phyloP scores from a whole-genome alignment of 176 grass and related monocot species.

The Aechmea fasciata region DNA sequence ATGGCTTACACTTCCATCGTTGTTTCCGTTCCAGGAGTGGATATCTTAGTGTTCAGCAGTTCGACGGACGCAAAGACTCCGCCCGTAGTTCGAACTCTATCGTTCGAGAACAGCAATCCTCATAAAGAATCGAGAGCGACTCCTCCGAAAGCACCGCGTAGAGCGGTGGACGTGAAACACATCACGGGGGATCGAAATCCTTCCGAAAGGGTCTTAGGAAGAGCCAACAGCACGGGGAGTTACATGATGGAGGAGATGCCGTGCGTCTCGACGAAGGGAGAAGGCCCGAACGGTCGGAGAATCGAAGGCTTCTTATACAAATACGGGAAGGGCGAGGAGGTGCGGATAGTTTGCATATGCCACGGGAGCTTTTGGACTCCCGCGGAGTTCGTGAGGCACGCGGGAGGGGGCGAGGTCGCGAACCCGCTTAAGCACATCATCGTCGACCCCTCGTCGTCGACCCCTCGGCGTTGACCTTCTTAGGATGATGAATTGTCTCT shows the following conservation, averaged over 20 bases:
- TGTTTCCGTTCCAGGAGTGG: not conserved
- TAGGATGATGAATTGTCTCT: conserved; percentile 25
- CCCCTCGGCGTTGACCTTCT: conserved; percentile 34
- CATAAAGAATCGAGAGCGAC: not conserved
- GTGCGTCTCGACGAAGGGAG: conserved; percentile 64
- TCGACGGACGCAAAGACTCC: conserved; percentile 8
- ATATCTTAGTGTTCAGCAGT: not conserved
- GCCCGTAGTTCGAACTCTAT: not conserved
- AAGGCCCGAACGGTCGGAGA: conserved; percentile 42
- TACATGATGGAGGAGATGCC: conserved; percentile 96
- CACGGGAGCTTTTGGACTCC: conserved; percentile 90
- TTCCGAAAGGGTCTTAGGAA: not conserved
- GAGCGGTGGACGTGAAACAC: too few relatives aligned
- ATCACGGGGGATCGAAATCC: not conserved
- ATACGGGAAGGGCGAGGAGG: conserved; percentile 61
- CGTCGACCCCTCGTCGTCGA: conserved; percentile 37
- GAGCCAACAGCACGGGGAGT: conserved; percentile 11
- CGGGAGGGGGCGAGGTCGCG: conserved; percentile 63
- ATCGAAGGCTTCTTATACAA: conserved; percentile 93
- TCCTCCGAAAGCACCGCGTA: not conserved
- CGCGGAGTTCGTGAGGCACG: conserved; percentile 77
- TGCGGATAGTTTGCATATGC: conserved; percentile 92
- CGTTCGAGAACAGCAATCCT: conserved; percentile 16
- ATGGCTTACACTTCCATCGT: not conserved
- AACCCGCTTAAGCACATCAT: conserved; percentile 82